Evolutionary conservation across 345 rosid species (phyloP), one percentile per base, ranked within the genome.

Genomic region (Arabis hirsuta): DNA sequence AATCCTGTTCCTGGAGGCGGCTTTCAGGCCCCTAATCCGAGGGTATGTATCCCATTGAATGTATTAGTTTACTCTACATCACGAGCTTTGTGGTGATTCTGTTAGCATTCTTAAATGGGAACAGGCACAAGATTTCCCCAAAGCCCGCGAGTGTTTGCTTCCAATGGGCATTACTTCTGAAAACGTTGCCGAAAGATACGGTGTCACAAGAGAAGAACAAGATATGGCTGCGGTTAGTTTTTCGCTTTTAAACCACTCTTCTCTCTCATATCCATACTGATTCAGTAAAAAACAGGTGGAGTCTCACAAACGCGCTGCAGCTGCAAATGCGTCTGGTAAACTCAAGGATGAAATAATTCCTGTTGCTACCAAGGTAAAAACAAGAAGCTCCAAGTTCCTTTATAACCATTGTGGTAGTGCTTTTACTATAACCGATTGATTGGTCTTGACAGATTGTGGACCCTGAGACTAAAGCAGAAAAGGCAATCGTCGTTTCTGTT

Each of bases 161-260:
- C 97, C 97, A 19, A 89, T 95, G 97, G 99, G 99, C 8, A 78
- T 91, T 32, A 95, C 96, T 71, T 91, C 97, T 57, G 99, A 95
- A 84, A 95, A 91, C 77, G 99, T 95, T 66, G 97, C 99, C 34
- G 79, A 84, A 55, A 84, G 87, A 16, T 91, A 67, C 11, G 93
- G 96, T 12, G 77, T 95, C 56, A 89, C 99, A 60, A 82, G 97
- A 42, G 78, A 81, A 80, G 97, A 95, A 59, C 99, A 95, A 79
- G 99, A 91, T 71, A 82, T 79, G 80, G 96, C 97, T 73, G 90
- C 97, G 27, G 97, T 95, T 65, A 81, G 89, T 74, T 73, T 45
- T 9, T 50, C 54, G 3, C 43, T 16, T 19, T 47, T 14, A 6
- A 31, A 19, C 48, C 9, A 9, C 65, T 54, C 19, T 4, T 39